Evolutionary conservation across 2,329 filamentous ascomycete genomes (phyloP).

Genomic region (Plenodomus lindquistii): DNA sequence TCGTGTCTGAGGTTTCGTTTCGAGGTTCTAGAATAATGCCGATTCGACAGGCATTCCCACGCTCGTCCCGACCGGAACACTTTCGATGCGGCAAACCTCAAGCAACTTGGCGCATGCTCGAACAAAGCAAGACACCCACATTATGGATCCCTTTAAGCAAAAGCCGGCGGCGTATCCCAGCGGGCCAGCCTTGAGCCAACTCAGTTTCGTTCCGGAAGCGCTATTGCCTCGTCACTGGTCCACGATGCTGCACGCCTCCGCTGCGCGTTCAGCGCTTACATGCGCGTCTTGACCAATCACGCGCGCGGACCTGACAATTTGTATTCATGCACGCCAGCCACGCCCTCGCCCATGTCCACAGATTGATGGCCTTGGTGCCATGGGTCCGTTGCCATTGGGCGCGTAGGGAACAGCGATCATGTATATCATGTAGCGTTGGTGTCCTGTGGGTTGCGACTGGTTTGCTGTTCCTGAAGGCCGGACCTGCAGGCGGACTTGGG

Average conservation of each 20-base stretch:
- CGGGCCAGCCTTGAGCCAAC: constrained; percentile 10
- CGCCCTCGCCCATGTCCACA: constrained; percentile 19
- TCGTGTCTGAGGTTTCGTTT: neutral
- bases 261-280: constrained; percentile 28
- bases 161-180: neutral
- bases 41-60: neutral
- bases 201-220: constrained; percentile 34
- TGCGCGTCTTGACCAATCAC: constrained; percentile 19
- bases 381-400: constrained; percentile 24
- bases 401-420: constrained; percentile 16
- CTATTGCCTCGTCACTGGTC: constrained; percentile 36
- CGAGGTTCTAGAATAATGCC: neutral
- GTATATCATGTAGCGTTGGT: constrained; percentile 23
- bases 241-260: constrained; percentile 22
- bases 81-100: neutral
- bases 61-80: neutral
- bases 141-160: neutral
- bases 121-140: neutral
- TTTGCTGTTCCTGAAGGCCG: constrained; percentile 26
- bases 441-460: constrained; percentile 24
- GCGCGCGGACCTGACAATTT: constrained; percentile 1
- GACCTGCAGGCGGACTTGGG: constrained; percentile 14
- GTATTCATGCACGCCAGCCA: constrained; percentile 21
- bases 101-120: constrained; percentile 4
- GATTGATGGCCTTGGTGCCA: constrained; percentile 18